Evolutionary conservation across 495 filamentous ascomycete species (phyloP), one percentile per base, ranked within the genome.

Genomic region (Penicillium riverlandense): DNA sequence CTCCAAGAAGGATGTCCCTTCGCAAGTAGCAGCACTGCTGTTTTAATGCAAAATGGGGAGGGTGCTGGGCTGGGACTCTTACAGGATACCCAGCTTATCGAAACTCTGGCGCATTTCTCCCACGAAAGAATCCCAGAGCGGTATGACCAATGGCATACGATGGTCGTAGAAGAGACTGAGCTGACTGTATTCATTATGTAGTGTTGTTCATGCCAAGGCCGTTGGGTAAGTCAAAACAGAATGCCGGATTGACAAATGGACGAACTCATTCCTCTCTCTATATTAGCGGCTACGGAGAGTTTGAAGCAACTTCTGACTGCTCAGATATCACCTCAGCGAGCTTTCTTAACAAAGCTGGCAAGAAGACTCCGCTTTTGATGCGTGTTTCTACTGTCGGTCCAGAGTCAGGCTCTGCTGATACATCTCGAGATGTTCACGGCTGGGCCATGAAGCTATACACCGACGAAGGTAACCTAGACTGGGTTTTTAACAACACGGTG

Each of bases 361-460:
- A 80, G 54, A 85, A 83, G 65, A 83, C 78, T 6, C 67, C 74
- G 30, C 60, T 69, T 5, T 64, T 86, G 4, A 70, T 65, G 14
- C 76, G 84, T 4, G 75, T 86, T 47, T 85, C 82, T 0, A 86
- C 83, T 4, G 79, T 83, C 7, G 81, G 73, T 16, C 71, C 72
- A 22, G 82, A 84, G 57, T 71, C 76, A 47, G 84, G 82, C 11
- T 82, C 77, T 28, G 62, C 83, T 28, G 84, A 86, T 43, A 79
- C 76, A 2, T 71, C 76, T 1, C 72, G 84, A 7, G 83, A 87
- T 63, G 77, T 82, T 8, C 69, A 79, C 45, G 84, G 84, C 4
- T 86, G 80, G 54, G 71, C 78, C 9, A 63, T 85, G 62, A 87
- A 87, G 69, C 79, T 90, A 61, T 88, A 85, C 57, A 90, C 86